These are phyloP conservation scores for Aphanomyces invadans DNA, from an alignment of 352 stramenopile genomes.

Conservation along the genomic window DNA sequence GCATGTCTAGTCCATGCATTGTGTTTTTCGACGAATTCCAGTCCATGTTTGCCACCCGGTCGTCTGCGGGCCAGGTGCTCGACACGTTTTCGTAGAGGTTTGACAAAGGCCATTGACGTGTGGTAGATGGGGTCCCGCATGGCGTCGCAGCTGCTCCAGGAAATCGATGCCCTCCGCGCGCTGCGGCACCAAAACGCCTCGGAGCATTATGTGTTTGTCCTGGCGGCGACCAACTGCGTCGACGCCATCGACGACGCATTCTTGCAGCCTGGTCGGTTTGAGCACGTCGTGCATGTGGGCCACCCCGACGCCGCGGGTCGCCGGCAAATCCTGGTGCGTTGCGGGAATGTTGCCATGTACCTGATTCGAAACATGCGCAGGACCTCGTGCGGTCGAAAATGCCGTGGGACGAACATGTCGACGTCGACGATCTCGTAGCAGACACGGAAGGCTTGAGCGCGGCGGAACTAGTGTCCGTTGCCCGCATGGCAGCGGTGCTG, in stretches of 20 bases:
- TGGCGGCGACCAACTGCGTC: constrained; percentile 70
- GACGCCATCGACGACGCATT: constrained; percentile 74
- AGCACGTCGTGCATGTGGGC: constrained; percentile 74
- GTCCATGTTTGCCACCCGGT: constrained; percentile 71
- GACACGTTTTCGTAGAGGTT: neutral
- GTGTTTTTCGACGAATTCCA: constrained; percentile 86
- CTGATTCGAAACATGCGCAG: no score
- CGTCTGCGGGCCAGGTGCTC: constrained; percentile 52
- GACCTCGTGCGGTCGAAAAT: constrained; percentile 31
- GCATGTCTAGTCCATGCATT: constrained; percentile 49
- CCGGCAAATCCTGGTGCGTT: constrained; percentile 49
- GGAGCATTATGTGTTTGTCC: constrained; percentile 56
- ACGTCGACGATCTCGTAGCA: constrained; percentile 40
- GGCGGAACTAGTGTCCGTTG: constrained; percentile 28
- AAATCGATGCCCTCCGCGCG: constrained; percentile 65
- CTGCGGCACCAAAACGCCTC: constrained; percentile 23
- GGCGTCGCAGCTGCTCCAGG: constrained; percentile 79
- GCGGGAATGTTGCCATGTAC: no score
- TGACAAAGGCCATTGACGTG: no score
- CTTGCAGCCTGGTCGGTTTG: constrained; percentile 74
- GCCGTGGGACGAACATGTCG: constrained; percentile 52
- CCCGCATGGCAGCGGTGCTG: constrained; percentile 8
- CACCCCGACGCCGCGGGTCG: constrained; percentile 47
- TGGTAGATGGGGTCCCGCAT: constrained; percentile 41
- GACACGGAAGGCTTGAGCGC: constrained; percentile 58